Evolutionary conservation across 208 protist genomes (phyloP), one percentile per base, ranked within the genome.

Genomic region (Trypanosoma mega): DNA sequence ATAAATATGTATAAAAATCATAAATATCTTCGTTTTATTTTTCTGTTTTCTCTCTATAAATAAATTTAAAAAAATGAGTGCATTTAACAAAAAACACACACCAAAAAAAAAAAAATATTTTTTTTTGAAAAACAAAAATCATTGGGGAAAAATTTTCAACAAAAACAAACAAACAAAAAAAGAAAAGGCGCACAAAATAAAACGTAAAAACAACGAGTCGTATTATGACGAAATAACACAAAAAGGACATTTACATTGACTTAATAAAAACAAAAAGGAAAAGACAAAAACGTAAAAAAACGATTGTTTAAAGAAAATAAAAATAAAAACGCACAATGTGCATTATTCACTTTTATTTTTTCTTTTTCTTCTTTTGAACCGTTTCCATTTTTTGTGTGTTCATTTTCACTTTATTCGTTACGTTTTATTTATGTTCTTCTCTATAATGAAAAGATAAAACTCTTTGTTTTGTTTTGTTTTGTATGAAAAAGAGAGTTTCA

Each of bases 351-450:
- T 61, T 52, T 2, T 20, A 30, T 20, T 5, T 36, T 4, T 8
- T 16, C 54, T 53, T n/a, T n/a, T n/a, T n/a, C n/a, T n/a, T n/a
- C n/a, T n/a, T n/a, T n/a, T n/a, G n/a, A n/a, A n/a, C n/a, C 21
- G 1, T 39, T 23, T 30, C 7, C 8, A 23, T 66, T 34, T 63
- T 0, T 50, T 41, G n/a, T n/a, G n/a, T n/a, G n/a, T n/a, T n/a
- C n/a, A n/a, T 68, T 7, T 59, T 68, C 18, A 68, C 68, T 68
- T 71, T 68, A 39, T 78, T 73, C 24, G 7, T 36, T 21, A n/a
- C 39, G 4, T 54, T 4, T 54, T 33, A 14, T 41, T 39, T 18
- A 36, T 53, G 1, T 23, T 49, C 11, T 29, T 24, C 39, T 16
- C n/a, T n/a, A n/a, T n/a, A n/a, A n/a, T n/a, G n/a, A 51, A 31